Base-by-base conservation (phyloP, 495 filamentous ascomycete species). In the Aspergillus conjunctus region DNA sequence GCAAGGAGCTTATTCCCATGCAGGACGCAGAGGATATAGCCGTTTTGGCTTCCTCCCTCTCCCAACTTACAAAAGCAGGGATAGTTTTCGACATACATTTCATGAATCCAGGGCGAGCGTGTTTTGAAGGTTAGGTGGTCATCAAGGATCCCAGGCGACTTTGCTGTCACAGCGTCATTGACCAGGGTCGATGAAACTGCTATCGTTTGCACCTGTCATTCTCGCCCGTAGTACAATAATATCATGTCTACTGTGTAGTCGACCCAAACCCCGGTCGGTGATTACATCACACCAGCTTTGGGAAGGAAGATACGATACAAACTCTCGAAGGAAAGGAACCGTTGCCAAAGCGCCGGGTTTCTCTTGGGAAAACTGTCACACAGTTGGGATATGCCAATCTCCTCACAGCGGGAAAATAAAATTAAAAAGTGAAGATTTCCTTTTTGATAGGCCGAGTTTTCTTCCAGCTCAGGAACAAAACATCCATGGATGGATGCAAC, bases 1-100 rank as follows among this genome's bases (percentile, higher is more conserved):
- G 44, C 44, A 48, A 48, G 44, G 44, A 48, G 44, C 44, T 48
- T 48, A 22, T 18, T 48, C n/a, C 17, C 10, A 48, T 18, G 44
- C 20, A 43, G 26, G 14, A 43, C 5, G 14, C 39, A 48, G 20
- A 48, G 15, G 9, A 17, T 4, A 21, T 20, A 7, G 18, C 44
- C 11, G n/a, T 22, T 22, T 21, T 46, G n/a, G 15, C 17, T 15
- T 46, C 18, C 44, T 48, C 7, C 44, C 18, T 48, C n/a, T 48
- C 44, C 44, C 18, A 48, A 22, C 44, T 12, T 21, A 48, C 44
- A 41, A 41, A 41, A 14, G 15, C 37, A 48, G 44, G 44, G 44
- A 48, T 20, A 17, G 20, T 22, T 21, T 10, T 11, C 11, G 10
- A 48, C 20, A 7, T 11, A 21, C n/a, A 48, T 12, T 21, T 48